Percentiles rank a stretch among this genome's conserved stretches.
phyloP scores from a whole-genome alignment of 345 rosid species.

The Citrus hindsii region DNA sequence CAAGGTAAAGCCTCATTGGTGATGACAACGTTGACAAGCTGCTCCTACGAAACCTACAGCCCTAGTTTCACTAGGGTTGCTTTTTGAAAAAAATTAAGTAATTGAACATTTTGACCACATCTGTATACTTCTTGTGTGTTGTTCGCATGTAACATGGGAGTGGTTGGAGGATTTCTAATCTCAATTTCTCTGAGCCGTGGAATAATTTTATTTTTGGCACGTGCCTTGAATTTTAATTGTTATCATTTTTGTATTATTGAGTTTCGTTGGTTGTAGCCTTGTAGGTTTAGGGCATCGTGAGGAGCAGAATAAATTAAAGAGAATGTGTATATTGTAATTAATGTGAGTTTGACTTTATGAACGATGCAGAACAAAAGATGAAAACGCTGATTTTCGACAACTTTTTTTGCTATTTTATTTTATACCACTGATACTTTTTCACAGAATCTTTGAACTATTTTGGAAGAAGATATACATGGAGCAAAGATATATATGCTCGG shows the following conservation, averaged over 20 bases:
- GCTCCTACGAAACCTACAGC: background rate
- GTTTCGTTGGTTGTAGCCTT: background rate
- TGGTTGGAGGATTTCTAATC: background rate
- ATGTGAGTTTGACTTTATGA: background rate
- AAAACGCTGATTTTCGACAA: background rate
- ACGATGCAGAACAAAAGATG: background rate
- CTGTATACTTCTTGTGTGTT: background rate
- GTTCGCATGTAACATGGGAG: slow-evolving; percentile 14
- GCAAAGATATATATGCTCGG: background rate
- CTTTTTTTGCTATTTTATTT: background rate
- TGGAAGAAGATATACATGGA: background rate
- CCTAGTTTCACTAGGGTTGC: background rate
- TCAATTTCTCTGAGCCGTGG: background rate
- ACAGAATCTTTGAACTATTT: background rate
- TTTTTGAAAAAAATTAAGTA: background rate
- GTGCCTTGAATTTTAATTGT: background rate
- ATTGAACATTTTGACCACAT: background rate
- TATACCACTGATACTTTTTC: background rate
- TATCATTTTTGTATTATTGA: background rate
- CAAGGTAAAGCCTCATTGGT: background rate
- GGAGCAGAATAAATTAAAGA: too few species aligned
- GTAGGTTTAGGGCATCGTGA: background rate
- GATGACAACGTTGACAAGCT: background rate
- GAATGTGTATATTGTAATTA: background rate
- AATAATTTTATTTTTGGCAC: background rate